These are phyloP conservation scores for Moesziomyces sp. DNA, from an alignment of 1,284 basidiomycete species.

Conservation along the genomic window DNA sequence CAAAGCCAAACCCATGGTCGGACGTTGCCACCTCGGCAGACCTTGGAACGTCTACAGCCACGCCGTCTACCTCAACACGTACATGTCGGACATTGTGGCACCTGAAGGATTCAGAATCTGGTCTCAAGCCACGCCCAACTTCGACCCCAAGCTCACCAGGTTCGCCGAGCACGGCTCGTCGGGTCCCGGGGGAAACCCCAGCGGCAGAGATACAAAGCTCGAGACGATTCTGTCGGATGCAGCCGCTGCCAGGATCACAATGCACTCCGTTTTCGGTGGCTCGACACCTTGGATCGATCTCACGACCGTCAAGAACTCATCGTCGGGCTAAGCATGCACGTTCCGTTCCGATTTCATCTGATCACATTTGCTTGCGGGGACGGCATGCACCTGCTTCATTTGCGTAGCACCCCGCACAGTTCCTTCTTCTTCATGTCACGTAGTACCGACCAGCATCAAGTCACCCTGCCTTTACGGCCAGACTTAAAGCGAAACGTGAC, in stretches of 20 bases:
- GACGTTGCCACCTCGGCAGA: constrained; percentile 21
- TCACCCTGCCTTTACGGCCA: too few species aligned
- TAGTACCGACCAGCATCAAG: too few species aligned
- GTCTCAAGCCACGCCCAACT: constrained; percentile 8
- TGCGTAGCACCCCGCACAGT: background rate
- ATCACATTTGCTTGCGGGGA: too few species aligned
- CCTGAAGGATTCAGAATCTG: constrained; percentile 26
- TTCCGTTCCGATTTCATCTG: too few species aligned
- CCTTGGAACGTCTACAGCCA: constrained; percentile 28
- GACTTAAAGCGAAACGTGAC: too few species aligned
- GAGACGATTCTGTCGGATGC: constrained; percentile 13
- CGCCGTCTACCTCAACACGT: constrained; percentile 27
- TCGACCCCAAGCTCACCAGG: constrained; percentile 12
- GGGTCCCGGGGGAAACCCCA: constrained; percentile 17
- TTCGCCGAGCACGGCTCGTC: constrained; percentile 29
- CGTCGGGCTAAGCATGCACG: background rate
- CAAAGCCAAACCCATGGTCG: constrained; percentile 3
- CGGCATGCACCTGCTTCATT: too few species aligned
- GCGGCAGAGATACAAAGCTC: background rate
- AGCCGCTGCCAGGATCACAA: constrained; percentile 22
- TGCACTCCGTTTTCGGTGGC: constrained; percentile 18
- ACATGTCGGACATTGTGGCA: constrained; percentile 26
- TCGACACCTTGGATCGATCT: constrained; percentile 28
- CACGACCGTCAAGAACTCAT: constrained; percentile 9
- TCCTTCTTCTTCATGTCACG: background rate